Evolutionary conservation across 306 rosid genomes (phyloP).

Genomic region (Citrullus mucosospermus): DNA sequence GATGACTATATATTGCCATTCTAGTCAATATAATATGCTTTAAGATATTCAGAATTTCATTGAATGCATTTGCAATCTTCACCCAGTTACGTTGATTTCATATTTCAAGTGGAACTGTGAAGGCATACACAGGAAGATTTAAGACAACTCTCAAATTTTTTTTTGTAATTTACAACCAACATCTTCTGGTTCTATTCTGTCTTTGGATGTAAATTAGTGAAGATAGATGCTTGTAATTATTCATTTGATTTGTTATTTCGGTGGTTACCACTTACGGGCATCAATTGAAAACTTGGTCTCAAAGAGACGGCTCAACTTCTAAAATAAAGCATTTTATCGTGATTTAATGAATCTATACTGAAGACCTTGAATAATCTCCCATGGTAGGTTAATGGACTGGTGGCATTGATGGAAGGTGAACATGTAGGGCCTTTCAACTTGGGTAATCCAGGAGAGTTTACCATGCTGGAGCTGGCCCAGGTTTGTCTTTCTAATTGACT

Average conservation of each 20-base stretch:
- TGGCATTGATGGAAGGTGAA: slow-evolving; percentile 84
- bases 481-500: slow-evolving; percentile 22
- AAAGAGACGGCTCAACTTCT: neutral
- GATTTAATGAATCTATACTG: neutral
- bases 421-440: slow-evolving; percentile 92
- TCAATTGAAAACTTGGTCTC: neutral
- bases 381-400: slow-evolving; percentile 72
- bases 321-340: neutral
- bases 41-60: neutral
- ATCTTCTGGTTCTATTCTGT: neutral
- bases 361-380: neutral
- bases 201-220: neutral
- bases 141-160: neutral
- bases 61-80: neutral
- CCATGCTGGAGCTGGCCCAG: slow-evolving; percentile 94
- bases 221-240: neutral
- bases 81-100: neutral
- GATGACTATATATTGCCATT: neutral
- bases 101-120: neutral
- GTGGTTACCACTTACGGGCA: neutral
- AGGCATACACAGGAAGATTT: neutral
- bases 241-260: neutral
- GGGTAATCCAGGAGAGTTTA: slow-evolving; percentile 97
- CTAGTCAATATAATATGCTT: neutral
- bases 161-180: neutral